Evolutionary conservation across 1,139 yeast genomes (phyloP).

Genomic region (Candida freyschussii): DNA sequence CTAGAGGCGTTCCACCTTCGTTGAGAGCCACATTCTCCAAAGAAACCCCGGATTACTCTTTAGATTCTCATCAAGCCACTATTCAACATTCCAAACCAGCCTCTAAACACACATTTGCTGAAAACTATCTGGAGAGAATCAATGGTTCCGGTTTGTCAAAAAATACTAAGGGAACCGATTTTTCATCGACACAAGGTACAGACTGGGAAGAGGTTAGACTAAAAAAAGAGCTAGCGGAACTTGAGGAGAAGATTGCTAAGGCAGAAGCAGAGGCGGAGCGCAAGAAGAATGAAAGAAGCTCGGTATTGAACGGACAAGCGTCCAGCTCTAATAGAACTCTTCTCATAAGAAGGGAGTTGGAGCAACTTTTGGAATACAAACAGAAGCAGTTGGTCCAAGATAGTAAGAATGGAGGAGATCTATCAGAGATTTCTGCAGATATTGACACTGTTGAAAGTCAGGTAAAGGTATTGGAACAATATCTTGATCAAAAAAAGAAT

Average conservation of each 20-base stretch:
- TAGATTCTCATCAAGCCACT: constrained; percentile 48
- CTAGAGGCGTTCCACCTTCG: constrained; percentile 92
- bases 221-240: constrained; percentile 69
- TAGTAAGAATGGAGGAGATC: constrained; percentile 26
- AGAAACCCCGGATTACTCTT: constrained; percentile 73
- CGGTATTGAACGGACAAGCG: constrained; percentile 32
- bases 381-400: constrained; percentile 40
- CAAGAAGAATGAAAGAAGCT: constrained; percentile 37
- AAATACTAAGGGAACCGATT: constrained; percentile 65
- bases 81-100: constrained; percentile 23
- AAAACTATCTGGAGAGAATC: constrained; percentile 25
- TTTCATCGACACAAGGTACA: constrained; percentile 65
- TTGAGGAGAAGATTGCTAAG: constrained; percentile 57
- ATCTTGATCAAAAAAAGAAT: constrained; percentile 40
- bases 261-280: constrained; percentile 50
- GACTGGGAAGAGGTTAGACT: constrained; percentile 86
- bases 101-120: constrained; percentile 24
- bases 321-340: constrained; percentile 35
- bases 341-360: constrained; percentile 65
- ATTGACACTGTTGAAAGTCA: constrained; percentile 49
- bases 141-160: constrained; percentile 28
- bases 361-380: constrained; percentile 74
- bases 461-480: constrained; percentile 48
- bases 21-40: constrained; percentile 88
- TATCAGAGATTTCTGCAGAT: constrained; percentile 39